A percentile compares a stretch with the other conserved stretches of the same genome.
Evolutionary conservation across 2,329 filamentous ascomycete species (phyloP).

Genomic region (Zymoseptoria passerinii): DNA sequence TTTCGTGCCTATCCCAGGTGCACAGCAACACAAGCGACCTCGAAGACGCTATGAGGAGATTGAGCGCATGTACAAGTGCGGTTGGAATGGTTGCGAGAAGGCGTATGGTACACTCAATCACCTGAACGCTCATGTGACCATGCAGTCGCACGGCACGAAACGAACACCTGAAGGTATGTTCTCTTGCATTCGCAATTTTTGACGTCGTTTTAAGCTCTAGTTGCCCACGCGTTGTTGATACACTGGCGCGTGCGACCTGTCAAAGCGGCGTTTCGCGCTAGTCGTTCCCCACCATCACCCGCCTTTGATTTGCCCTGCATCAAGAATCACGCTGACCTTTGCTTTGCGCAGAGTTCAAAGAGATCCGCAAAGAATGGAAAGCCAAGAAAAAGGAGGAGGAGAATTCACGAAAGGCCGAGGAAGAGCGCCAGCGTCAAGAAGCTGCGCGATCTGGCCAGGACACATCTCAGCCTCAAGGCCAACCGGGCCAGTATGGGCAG

Average conservation of each 20-base stretch:
- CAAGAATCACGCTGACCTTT: neutral
- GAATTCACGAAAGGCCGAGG: slow-evolving; percentile 76
- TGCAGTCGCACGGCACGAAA: slow-evolving; percentile 94
- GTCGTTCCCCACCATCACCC: slow-evolving; percentile 2
- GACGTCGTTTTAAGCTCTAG: slow-evolving; percentile 12
- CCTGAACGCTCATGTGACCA: slow-evolving; percentile 94
- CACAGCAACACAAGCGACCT: slow-evolving; percentile 93
- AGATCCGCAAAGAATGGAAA: slow-evolving; percentile 99
- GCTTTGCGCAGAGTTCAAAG: slow-evolving; percentile 74
- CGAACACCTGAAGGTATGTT: slow-evolving; percentile 89
- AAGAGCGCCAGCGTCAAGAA: slow-evolving; percentile 69
- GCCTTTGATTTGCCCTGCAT: slow-evolving; percentile 19
- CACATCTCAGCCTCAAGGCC: slow-evolving; percentile 41
- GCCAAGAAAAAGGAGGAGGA: slow-evolving; percentile 99
- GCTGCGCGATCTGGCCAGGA: slow-evolving; percentile 50
- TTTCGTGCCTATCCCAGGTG: slow-evolving; percentile 93
- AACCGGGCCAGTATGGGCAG: slow-evolving; percentile 37
- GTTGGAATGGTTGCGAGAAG: slow-evolving; percentile 97
- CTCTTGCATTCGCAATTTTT: slow-evolving; percentile 1
- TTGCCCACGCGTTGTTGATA: neutral
- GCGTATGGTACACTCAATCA: slow-evolving; percentile 97
- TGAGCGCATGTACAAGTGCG: slow-evolving; percentile 99
- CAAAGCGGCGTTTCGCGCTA: neutral
- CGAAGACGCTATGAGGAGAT: slow-evolving; percentile 94
- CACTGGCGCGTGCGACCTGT: neutral